Conservation (phyloP, 2,329 filamentous ascomycete genomes). For the Aureobasidium sp. region DNA sequence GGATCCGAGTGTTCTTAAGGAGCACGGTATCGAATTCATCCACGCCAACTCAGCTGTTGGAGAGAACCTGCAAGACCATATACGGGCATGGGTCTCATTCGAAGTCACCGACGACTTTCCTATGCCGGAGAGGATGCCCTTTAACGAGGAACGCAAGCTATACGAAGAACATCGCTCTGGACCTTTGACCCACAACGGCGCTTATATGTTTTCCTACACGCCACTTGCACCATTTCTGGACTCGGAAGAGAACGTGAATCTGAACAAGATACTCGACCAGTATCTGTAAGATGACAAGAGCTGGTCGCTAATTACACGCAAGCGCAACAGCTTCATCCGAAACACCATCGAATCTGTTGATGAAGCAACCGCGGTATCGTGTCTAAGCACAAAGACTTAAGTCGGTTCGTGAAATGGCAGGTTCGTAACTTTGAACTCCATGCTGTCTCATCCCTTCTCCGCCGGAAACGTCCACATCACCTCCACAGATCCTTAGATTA, state of each 20-base stretch:
- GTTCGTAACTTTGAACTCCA: conserved; percentile 18
- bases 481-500: conserved; percentile 14
- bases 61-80: conserved; percentile 43
- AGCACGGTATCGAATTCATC: conserved; percentile 31
- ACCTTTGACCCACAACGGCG: neutral
- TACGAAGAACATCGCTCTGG: neutral
- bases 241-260: neutral
- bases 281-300: neutral
- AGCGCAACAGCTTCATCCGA: neutral
- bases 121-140: conserved; percentile 1
- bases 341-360: neutral
- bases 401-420: conserved; percentile 14
- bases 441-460: conserved; percentile 23
- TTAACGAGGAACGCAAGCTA: neutral
- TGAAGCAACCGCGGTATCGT: neutral
- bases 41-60: conserved; percentile 37
- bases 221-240: neutral
- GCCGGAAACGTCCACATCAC: conserved; percentile 22
- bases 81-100: conserved; percentile 19
- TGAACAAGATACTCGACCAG: neutral
- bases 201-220: neutral
- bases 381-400: neutral
- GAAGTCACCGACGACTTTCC: conserved; percentile 21
- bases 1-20: conserved; percentile 27
- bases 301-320: neutral